Evolutionary conservation across 768 basidiomycete species (phyloP).

Genomic region (Russula ochroleuca): DNA sequence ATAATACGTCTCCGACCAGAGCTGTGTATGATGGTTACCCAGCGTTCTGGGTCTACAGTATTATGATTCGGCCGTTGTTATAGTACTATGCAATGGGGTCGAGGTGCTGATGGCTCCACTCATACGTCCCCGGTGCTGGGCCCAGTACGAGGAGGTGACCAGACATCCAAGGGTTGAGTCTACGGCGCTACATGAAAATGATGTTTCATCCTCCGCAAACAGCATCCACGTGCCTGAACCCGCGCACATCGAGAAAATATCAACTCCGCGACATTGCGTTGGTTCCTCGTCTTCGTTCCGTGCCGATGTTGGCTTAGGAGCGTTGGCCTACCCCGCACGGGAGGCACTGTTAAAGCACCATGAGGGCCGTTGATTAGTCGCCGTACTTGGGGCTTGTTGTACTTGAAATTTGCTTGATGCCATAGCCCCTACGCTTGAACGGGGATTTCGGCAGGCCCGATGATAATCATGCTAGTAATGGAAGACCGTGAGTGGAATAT

Average conservation of each 20-base stretch:
- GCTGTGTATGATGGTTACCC: neutral
- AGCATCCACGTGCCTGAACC: constrained; percentile 14
- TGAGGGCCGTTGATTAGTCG: neutral
- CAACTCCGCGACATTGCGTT: constrained; percentile 22
- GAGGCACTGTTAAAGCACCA: neutral
- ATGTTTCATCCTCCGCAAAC: neutral
- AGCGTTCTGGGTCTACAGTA: too few species aligned
- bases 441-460: neutral
- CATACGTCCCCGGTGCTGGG: too few species aligned
- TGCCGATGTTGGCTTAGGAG: constrained; percentile 14
- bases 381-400: neutral
- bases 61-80: too few species aligned
- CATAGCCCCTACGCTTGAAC: neutral
- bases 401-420: neutral
- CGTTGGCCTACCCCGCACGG: neutral
- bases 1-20: neutral
- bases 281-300: constrained; percentile 3
- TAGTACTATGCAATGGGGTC: too few species aligned
- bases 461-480: neutral
- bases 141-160: too few species aligned
- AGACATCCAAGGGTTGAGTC: too few species aligned
- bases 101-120: too few species aligned
- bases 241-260: constrained; percentile 13
- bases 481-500: neutral
- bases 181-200: neutral